phyloP scores from a whole-genome alignment of 1,139 yeast species.

The Arxiozyma heterogenica region DNA sequence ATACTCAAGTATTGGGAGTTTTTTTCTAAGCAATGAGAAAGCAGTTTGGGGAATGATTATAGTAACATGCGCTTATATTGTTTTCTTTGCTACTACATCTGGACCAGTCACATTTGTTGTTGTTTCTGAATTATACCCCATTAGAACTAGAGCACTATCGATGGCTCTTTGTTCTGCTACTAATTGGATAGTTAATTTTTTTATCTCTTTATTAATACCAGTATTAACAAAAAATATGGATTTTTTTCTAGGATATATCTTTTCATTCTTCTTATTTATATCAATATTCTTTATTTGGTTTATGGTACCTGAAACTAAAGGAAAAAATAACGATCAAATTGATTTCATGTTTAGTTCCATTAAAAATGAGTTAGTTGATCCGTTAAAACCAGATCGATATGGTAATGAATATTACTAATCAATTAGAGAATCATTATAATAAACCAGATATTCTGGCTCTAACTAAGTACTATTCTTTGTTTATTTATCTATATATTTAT shows the following conservation, averaged over 20 bases:
- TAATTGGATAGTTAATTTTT: slow-evolving; percentile 70
- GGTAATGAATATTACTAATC: background rate
- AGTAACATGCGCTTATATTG: slow-evolving; percentile 64
- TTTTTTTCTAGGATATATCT: slow-evolving; percentile 60
- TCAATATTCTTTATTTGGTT: slow-evolving; percentile 51
- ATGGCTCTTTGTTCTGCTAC: slow-evolving; percentile 67
- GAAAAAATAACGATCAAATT: slow-evolving; percentile 30
- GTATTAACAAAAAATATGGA: slow-evolving; percentile 46
- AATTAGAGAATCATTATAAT: background rate
- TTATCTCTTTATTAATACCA: slow-evolving; percentile 65
- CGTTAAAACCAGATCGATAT: background rate
- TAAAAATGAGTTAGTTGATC: background rate
- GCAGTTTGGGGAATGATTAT: slow-evolving; percentile 66
- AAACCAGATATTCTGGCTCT: no score
- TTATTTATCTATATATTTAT: no score
- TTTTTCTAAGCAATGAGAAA: slow-evolving; percentile 34
- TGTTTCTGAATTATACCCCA: slow-evolving; percentile 69
- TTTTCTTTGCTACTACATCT: slow-evolving; percentile 76
- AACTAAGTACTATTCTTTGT: background rate
- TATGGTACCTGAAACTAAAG: slow-evolving; percentile 65
- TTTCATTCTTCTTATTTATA: slow-evolving; percentile 52
- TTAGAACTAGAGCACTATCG: slow-evolving; percentile 64
- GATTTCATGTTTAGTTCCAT: slow-evolving; percentile 1
- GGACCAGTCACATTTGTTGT: slow-evolving; percentile 75
- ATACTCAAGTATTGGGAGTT: slow-evolving; percentile 57